Conservation (phyloP, 805 yeast genomes). For the Vanderwaltozyma yarrowii region DNA sequence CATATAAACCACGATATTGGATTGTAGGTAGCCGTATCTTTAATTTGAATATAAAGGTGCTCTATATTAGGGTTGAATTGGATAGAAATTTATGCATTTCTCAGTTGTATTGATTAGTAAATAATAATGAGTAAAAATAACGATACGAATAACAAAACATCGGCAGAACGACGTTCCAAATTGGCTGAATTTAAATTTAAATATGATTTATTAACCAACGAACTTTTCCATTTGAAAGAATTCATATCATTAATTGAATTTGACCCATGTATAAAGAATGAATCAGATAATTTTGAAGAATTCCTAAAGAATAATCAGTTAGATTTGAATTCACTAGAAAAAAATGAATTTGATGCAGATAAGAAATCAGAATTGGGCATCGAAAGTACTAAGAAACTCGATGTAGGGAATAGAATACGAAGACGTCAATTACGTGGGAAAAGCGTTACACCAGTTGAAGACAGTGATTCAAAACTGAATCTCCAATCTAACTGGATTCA, state of each 20-base stretch:
- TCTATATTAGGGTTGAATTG: too few relatives aligned
- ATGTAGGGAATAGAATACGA: conserved; percentile 7
- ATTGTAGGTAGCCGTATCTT: too few relatives aligned
- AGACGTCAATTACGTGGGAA: conserved; percentile 8
- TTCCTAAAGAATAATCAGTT: conserved; percentile 22
- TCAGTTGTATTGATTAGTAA: too few relatives aligned
- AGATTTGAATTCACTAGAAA: conserved; percentile 4
- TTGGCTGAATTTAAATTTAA: conserved; percentile 36
- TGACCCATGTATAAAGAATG: conserved; percentile 38
- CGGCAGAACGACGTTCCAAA: conserved; percentile 1
- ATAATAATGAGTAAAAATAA: not conserved
- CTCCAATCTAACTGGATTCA: conserved; percentile 5
- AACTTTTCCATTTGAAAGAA: conserved; percentile 52
- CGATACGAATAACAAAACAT: not conserved
- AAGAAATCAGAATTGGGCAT: too few relatives aligned
- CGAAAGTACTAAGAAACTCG: not conserved
- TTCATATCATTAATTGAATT: conserved; percentile 53
- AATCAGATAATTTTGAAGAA: conserved; percentile 29
- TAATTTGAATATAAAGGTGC: not conserved
- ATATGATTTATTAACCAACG: conserved; percentile 44
- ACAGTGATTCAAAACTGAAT: too few relatives aligned
- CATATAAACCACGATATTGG: too few relatives aligned
- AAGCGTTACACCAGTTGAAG: too few relatives aligned
- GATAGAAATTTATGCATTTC: not conserved
- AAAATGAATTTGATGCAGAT: conserved; percentile 16